Base-by-base conservation (phyloP, 2,329 filamentous ascomycete genomes). In the Apiospora rasikravindrae region DNA sequence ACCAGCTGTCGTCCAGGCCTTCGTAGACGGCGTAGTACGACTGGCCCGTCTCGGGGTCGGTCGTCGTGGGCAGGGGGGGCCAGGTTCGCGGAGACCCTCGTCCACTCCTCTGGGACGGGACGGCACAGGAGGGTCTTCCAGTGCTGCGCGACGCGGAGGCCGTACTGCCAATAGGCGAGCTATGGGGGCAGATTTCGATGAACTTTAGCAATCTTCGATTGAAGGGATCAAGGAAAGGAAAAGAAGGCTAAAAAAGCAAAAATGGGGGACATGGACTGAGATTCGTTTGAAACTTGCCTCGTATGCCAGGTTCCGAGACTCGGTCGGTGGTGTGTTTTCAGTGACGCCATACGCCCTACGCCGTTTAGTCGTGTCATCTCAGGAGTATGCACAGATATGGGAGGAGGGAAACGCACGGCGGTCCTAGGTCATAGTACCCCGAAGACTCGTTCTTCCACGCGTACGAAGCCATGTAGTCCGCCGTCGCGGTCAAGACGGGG, bases 121-220 rank as follows among this genome's bases (percentile, higher is more conserved):
- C 83, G 80, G 26, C 78, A 77, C 66, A 84, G 82, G 2, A 85
- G 78, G 19, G 75, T 57, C 72, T 85, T 84, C 86, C 86, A 88
- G 26, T 78, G 73, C 2, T 77, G 77, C 0, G 85, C 86, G 7
- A 85, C 77, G 22, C 82, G 78, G n/a, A 88, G 81, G 16, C 85
- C 86, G 71, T 87, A 87, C 13, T 83, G 81, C 86, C 85, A 88
- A 73, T 88, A 87, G 5, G 85, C 82, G 5, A 84, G 69, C 76
- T 75, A 44, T 19, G n/a, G 16, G 2, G n/a, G 5, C 13, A 53
- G 13, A 13, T n/a, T 66, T 11, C 57, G 8, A 37, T 33, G 19
- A 37, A 37, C 33, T 19, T 47, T 22, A 45, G 33, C n/a, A 16
- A 6, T 16, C 5, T 14, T 16, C 16, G 3, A n/a, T n/a, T n/a